Base-by-base conservation (phyloP, 163 green algal species). In the Trebouxiophyceae sp. region DNA sequence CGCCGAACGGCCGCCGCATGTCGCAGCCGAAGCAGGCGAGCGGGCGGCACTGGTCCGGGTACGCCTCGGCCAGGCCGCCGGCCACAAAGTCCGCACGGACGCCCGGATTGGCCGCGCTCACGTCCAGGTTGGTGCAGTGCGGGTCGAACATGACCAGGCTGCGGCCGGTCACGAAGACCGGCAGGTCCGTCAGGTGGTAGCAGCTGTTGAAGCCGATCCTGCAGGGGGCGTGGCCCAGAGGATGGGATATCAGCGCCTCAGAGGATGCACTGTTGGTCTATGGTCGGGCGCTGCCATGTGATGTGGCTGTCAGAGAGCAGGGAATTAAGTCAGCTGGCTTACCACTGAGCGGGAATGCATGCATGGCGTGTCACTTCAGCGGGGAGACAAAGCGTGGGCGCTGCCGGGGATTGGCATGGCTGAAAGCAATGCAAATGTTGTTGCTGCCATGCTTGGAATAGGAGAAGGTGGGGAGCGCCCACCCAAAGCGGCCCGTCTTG, bases 161-260 rank as follows among this genome's bases (percentile, higher is more conserved):
- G 3, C 68, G 50, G 0, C 78, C 80, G 3, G 69, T 83, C 2
- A 91, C 78, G 64, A 94, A 92, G 27, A 56, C 77, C 20, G 86
- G 85, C 31, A 94, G 46, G 45, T 94, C 87, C 8, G 84, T 88
- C 27, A 91, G 45, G 69, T 93, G 85, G 67, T 93, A 93, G 57
- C 78, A 73, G 24, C 73, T 78, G 63, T 88, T 89, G 77, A 92
- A 92, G 24, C 86, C 86, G 31, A 92, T 75, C 0, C 39, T 50
- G 39, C 39, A 16, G n/a, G n/a, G n/a, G n/a, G n/a, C n/a, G n/a
- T n/a, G n/a, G n/a, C n/a, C n/a, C n/a, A n/a, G n/a, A n/a, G n/a
- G n/a, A n/a, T n/a, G n/a, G n/a, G n/a, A n/a, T n/a, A n/a, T n/a
- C n/a, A n/a, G n/a, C n/a, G n/a, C n/a, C n/a, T n/a, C n/a, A n/a